A percentile compares a stretch with the other conserved stretches of the same genome.
These are phyloP conservation scores for Phytophthora niederhauseri DNA, from an alignment of 352 stramenopile species.

Conservation along the genomic window DNA sequence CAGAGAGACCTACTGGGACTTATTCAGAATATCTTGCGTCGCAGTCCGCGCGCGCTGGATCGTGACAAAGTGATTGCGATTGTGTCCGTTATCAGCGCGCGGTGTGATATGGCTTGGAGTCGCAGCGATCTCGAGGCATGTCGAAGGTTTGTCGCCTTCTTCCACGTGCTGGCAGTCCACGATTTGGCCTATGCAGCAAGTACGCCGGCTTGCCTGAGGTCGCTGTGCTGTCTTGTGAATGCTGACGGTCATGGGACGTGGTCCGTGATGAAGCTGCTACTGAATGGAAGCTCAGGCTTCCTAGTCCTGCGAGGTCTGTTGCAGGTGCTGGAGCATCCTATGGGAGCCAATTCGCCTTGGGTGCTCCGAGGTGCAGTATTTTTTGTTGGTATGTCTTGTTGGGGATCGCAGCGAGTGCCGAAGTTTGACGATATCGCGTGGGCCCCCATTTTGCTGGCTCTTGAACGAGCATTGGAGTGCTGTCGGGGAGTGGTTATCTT, in stretches of 20 bases:
- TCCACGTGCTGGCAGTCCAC: slow-evolving; percentile 70
- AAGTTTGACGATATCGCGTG: slow-evolving; percentile 81
- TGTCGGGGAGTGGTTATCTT: slow-evolving; percentile 85
- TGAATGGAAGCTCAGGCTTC: slow-evolving; percentile 67
- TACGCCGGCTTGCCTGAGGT: slow-evolving; percentile 65
- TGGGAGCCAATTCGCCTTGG: slow-evolving; percentile 56
- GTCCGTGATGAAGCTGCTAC: slow-evolving; percentile 82
- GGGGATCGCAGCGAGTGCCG: slow-evolving; percentile 79
- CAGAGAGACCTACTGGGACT: slow-evolving; percentile 74
- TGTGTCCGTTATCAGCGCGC: slow-evolving; percentile 64
- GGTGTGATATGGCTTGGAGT: slow-evolving; percentile 76
- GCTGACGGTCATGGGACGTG: slow-evolving; percentile 82
- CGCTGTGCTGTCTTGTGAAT: slow-evolving; percentile 87
- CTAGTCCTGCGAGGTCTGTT: slow-evolving; percentile 76
- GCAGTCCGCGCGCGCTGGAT: slow-evolving; percentile 60
- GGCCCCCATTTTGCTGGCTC: slow-evolving; percentile 68
- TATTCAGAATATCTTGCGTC: slow-evolving; percentile 76
- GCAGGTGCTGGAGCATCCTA: slow-evolving; percentile 71
- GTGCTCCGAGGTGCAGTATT: slow-evolving; percentile 86
- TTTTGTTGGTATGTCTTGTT: slow-evolving; percentile 90
- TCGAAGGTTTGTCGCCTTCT: slow-evolving; percentile 75
- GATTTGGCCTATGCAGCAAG: slow-evolving; percentile 65
- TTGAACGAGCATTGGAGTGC: slow-evolving; percentile 67
- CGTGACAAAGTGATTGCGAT: slow-evolving; percentile 75
- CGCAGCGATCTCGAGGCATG: slow-evolving; percentile 77